These are phyloP conservation scores for Pyrenula aspistea DNA, from an alignment of 495 filamentous ascomycete genomes.

Conservation along the genomic window DNA sequence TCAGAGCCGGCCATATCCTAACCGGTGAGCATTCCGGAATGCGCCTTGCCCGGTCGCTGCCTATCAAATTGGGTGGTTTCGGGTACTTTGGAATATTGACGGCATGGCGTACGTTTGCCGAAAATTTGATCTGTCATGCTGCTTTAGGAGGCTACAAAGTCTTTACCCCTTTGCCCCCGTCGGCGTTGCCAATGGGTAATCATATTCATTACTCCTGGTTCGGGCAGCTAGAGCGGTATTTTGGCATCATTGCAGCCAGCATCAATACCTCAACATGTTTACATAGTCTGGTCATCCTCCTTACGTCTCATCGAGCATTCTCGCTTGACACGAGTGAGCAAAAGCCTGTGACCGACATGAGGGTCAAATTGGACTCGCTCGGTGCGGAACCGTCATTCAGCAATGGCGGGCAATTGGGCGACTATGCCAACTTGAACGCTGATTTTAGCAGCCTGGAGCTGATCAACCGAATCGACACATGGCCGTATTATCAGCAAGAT, in stretches of 20 bases:
- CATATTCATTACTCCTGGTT: not conserved
- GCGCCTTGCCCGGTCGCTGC: no score
- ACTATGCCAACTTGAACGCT: not conserved
- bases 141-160: no score
- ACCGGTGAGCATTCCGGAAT: no score
- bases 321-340: not conserved
- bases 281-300: not conserved
- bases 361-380: conserved; percentile 1
- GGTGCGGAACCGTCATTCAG: not conserved
- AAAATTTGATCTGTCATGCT: no score
- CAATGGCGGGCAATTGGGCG: not conserved
- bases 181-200: not conserved
- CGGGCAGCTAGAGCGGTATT: not conserved
- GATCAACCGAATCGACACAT: conserved; percentile 5
- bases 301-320: not conserved
- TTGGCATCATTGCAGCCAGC: not conserved
- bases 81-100: no score
- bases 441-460: conserved; percentile 2
- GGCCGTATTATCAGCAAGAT: conserved; percentile 10
- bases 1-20: no score
- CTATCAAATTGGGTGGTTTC: no score
- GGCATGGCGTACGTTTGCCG: no score
- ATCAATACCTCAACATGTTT: not conserved
- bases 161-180: no score
- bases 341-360: conserved; percentile 1